Conservation (phyloP, 805 yeast genomes). For the Millerozyma acaciae region DNA sequence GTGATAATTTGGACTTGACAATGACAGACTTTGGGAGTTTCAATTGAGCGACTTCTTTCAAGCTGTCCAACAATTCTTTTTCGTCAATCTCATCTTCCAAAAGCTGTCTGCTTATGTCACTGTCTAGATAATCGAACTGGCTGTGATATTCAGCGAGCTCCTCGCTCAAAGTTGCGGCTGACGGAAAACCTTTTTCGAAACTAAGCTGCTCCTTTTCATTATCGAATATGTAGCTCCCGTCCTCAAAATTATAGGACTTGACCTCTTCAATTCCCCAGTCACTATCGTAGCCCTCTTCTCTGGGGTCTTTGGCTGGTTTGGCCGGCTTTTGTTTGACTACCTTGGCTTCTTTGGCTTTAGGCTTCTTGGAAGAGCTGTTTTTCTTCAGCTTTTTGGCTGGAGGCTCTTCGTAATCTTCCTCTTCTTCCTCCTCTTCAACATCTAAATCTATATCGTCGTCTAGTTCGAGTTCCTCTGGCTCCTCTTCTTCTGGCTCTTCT, state of each 20-base stretch:
- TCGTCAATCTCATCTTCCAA: conserved; percentile 12
- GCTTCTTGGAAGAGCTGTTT: conserved; percentile 4
- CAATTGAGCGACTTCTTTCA: conserved; percentile 14
- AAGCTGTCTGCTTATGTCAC: conserved; percentile 6
- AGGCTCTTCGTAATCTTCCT: conserved; percentile 9
- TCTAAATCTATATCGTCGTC: conserved; percentile 13
- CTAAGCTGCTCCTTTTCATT: conserved; percentile 24
- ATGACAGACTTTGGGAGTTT: conserved; percentile 29
- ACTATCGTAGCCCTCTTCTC: conserved; percentile 24
- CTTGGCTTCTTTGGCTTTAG: conserved; percentile 9
- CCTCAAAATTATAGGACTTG: conserved; percentile 16
- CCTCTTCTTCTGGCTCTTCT: conserved; percentile 22
- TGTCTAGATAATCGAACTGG: conserved; percentile 15
- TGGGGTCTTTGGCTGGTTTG: conserved; percentile 4
- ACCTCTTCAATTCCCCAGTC: conserved; percentile 46
- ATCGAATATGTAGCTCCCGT: conserved; percentile 35
- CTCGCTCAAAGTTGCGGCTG: conserved; percentile 17
- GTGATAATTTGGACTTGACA: conserved; percentile 25
- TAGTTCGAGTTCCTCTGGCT: conserved; percentile 14
- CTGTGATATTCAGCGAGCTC: conserved; percentile 12
- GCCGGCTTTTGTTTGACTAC: conserved; percentile 5
- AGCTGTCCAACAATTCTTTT: conserved; percentile 12
- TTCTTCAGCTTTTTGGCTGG: conserved; percentile 10
- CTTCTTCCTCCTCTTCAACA: conserved; percentile 11
- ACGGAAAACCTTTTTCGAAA: conserved; percentile 23